phyloP scores from a whole-genome alignment of 495 filamentous ascomycete genomes.

The Gamarada debralockiae region DNA sequence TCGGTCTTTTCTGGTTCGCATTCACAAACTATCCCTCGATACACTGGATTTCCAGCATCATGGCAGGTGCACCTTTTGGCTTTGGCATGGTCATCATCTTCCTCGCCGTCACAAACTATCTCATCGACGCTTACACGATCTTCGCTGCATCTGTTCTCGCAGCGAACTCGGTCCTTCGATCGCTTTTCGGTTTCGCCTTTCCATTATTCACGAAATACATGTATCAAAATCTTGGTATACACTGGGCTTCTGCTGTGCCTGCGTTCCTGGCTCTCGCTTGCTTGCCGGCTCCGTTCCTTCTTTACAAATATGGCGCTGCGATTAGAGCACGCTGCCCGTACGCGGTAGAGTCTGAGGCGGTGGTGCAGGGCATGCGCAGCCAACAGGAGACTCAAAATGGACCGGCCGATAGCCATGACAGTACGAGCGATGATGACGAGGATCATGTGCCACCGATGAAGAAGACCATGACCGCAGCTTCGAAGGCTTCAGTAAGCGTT shows the following conservation, averaged over 20 bases:
- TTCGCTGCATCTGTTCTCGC: slow-evolving; percentile 81
- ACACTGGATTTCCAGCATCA: slow-evolving; percentile 52
- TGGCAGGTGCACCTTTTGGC: slow-evolving; percentile 44
- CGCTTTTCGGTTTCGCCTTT: slow-evolving; percentile 53
- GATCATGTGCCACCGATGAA: too few relatives aligned
- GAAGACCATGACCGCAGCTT: too few relatives aligned
- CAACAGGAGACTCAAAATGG: too few relatives aligned
- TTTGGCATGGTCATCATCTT: slow-evolving; percentile 56
- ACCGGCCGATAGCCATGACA: too few relatives aligned
- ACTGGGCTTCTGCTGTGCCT: slow-evolving; percentile 69
- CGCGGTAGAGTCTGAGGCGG: slow-evolving; percentile 61
- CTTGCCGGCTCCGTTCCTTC: slow-evolving; percentile 42
- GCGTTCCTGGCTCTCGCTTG: slow-evolving; percentile 68
- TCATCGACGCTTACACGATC: slow-evolving; percentile 57
- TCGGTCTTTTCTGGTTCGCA: slow-evolving; percentile 59
- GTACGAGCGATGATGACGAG: too few relatives aligned
- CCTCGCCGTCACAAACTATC: slow-evolving; percentile 65
- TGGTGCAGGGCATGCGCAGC: slow-evolving; percentile 31
- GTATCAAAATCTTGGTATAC: slow-evolving; percentile 48
- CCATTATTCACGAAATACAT: slow-evolving; percentile 65
- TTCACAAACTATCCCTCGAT: slow-evolving; percentile 49
- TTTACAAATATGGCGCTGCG: slow-evolving; percentile 66
- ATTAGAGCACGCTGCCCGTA: slow-evolving; percentile 72
- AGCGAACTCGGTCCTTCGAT: slow-evolving; percentile 52
- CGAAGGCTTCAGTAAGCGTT: too few relatives aligned